Conservation (phyloP, 371 early-diverging fungal species). For the Actinomucor elegans region DNA sequence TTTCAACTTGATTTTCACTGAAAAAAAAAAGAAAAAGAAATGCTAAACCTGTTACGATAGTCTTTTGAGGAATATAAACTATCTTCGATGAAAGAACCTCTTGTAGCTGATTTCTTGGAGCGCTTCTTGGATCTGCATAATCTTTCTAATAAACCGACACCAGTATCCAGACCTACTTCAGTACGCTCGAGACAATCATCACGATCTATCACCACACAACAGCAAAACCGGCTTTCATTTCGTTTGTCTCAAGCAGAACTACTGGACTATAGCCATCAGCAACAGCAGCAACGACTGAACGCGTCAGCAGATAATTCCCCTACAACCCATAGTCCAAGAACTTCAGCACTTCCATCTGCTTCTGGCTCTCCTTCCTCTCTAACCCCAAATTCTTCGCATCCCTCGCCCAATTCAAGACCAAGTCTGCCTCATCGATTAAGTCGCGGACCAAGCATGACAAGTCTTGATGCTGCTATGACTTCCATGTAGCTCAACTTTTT, state of each 20-base stretch:
- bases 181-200: constrained; percentile 20
- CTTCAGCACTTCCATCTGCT: not conserved
- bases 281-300: not conserved
- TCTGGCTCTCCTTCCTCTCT: not conserved
- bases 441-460: constrained; percentile 29
- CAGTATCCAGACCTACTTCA: constrained; percentile 5
- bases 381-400: not conserved
- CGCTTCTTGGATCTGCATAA: constrained; percentile 66
- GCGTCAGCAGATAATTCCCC: not conserved
- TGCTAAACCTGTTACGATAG: constrained; percentile 26
- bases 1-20: not conserved
- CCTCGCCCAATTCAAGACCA: not conserved
- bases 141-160: constrained; percentile 15
- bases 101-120: constrained; percentile 78
- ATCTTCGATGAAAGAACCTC: constrained; percentile 82
- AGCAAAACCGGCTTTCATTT: constrained; percentile 4
- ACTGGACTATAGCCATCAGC: constrained; percentile 26
- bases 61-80: constrained; percentile 79
- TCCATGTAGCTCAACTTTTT: constrained; percentile 3
- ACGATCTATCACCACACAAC: not conserved
- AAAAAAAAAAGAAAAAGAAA: too few relatives aligned
- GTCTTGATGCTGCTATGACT: constrained; percentile 30
- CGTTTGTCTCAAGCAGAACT: constrained; percentile 34
- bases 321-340: not conserved
- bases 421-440: constrained; percentile 14